Evolutionary conservation across 371 early-diverging fungal genomes (phyloP), one percentile per base, ranked within the genome.

Genomic region (Saksenaea vasiformis): DNA sequence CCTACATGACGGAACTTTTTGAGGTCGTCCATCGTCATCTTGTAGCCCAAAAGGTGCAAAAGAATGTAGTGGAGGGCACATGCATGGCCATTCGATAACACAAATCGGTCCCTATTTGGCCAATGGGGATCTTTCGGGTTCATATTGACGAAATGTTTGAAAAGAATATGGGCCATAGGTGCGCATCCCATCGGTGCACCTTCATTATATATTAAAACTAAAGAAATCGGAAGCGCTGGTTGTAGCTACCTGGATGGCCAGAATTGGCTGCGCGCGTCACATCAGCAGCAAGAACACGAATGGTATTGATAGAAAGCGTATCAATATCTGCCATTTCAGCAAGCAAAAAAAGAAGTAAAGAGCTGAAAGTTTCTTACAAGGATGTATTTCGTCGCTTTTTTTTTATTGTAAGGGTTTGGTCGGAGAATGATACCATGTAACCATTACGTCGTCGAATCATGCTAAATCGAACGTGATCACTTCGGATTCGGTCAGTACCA

Each of bases 21-120:
- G 68, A 99, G 84, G 71, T 99, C 99, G 26, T 97, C 93, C 72
- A 98, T 85, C 14, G 91, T 74, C 53, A 99, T 66, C 51, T 93
- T 83, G 83, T 91, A 96, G 4, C 99, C 99, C 53, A 90, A 62
- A 35, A 99, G 75, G 80, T 98, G 98, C 57, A 95, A 87, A 64
- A 95, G 69, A 47, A 92, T 87, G 78, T 99, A 99, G 77, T 96
- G 96, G 60, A 98, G 83, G 4, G 90, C 97, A 73, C 99, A 98
- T 39, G 89, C 98, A 78, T 99, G 99, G 22, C 99, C 99, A 78
- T 99, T 99, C 41, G 99, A 99, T 41, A 99, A 86, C 31, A 99
- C 92, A 74, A 99, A 99, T 34, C 99, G 94, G 79, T 99, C 99
- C 47, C 99, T 91, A 78, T 94, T 94, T 61, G 87, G 66, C 92